Evolutionary conservation across 2,329 filamentous ascomycete species (phyloP).

Genomic region (Aspergillus persii): DNA sequence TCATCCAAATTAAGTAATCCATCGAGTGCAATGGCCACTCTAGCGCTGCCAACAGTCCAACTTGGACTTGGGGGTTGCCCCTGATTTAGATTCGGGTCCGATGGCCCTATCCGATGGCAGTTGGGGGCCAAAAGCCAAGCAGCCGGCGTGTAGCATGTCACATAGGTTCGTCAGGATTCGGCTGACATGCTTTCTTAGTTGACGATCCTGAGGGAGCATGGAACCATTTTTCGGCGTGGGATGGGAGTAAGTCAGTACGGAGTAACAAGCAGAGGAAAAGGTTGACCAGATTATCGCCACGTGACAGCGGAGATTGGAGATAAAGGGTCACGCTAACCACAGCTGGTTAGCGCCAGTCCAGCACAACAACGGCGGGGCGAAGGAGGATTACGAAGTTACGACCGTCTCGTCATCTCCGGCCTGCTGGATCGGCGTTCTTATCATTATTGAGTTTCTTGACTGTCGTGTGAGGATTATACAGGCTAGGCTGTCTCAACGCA

Average conservation of each 20-base stretch:
- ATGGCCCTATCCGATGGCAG: neutral
- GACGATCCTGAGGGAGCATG: no score
- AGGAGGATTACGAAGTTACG: neutral
- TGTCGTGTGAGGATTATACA: neutral
- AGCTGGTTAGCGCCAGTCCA: neutral
- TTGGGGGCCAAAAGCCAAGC: neutral
- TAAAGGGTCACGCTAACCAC: neutral
- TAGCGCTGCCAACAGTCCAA: neutral
- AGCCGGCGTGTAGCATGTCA: neutral
- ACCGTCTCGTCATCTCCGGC: neutral
- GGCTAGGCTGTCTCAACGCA: neutral
- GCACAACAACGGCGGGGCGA: neutral
- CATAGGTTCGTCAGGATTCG: no score
- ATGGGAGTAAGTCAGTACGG: no score
- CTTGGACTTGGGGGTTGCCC: neutral
- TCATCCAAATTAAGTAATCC: no score
- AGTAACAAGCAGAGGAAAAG: no score
- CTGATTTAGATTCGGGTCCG: neutral
- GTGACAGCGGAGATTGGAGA: slow-evolving; percentile 8
- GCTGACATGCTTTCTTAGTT: no score
- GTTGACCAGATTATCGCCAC: neutral
- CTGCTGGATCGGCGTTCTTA: slow-evolving; percentile 5
- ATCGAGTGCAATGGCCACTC: no score
- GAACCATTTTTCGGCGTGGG: no score
- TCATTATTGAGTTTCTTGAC: neutral